Evolutionary conservation across 2,329 filamentous ascomycete species (phyloP).

Genomic region (Leptodontidium sp.): DNA sequence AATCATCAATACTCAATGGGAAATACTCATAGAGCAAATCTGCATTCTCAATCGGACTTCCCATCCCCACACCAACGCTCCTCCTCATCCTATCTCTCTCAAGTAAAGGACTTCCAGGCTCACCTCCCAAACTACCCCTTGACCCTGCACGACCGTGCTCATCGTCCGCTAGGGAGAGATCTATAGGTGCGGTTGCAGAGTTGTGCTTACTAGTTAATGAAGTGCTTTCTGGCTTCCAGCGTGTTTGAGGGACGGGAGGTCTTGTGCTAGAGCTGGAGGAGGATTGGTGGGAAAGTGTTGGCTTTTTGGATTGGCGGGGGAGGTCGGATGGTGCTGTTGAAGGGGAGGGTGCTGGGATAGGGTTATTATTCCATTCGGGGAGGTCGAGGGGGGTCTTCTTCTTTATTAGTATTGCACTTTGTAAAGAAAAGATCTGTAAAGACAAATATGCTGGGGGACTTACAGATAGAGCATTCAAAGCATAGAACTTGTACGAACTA

Average conservation of each 20-base stretch:
- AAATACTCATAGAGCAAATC: constrained; percentile 96
- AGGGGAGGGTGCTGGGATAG: constrained; percentile 24
- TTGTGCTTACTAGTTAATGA: constrained; percentile 26
- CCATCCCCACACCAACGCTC: constrained; percentile 45
- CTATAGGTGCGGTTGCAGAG: constrained; percentile 40
- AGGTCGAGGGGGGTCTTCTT: constrained; percentile 42
- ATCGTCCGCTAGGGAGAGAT: constrained; percentile 45
- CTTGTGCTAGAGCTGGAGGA: constrained; percentile 26
- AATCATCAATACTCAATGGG: constrained; percentile 88
- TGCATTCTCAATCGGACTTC: constrained; percentile 76
- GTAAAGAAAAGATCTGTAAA: background rate
- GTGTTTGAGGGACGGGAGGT: constrained; percentile 43
- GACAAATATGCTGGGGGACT: constrained; percentile 14
- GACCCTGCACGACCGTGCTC: constrained; percentile 30
- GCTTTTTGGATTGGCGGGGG: constrained; percentile 37
- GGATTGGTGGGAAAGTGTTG: constrained; percentile 29
- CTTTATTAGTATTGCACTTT: constrained; percentile 1
- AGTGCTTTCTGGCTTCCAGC: constrained; percentile 45
- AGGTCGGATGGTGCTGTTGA: constrained; percentile 26
- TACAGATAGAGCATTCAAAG: constrained; percentile 43
- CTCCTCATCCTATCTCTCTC: constrained; percentile 47
- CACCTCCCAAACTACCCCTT: constrained; percentile 16
- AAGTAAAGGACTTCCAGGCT: constrained; percentile 28
- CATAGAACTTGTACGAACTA: constrained; percentile 42
- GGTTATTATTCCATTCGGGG: constrained; percentile 39